phyloP scores from a whole-genome alignment of 2,329 filamentous ascomycete genomes.

The Eutypa lata region DNA sequence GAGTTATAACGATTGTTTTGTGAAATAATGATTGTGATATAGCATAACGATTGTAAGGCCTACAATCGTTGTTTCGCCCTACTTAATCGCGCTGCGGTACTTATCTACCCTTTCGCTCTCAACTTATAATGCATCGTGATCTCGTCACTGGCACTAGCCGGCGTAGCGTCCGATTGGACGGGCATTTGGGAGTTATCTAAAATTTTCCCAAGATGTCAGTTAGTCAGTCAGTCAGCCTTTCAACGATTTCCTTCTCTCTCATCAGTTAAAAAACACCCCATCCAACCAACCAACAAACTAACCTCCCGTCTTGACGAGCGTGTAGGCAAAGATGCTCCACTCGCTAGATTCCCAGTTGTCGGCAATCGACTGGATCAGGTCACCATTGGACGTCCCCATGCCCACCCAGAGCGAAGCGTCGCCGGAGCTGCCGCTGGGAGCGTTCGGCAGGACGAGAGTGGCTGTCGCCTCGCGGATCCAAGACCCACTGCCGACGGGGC shows the following conservation, averaged over 20 bases:
- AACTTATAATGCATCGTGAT: constrained; percentile 39
- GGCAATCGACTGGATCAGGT: constrained; percentile 45
- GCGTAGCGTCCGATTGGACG: constrained; percentile 26
- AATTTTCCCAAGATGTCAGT: neutral
- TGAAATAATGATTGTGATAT: too few relatives aligned
- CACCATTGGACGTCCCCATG: constrained; percentile 44
- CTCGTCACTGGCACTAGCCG: constrained; percentile 25
- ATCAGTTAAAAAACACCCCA: too few relatives aligned
- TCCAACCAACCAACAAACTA: constrained; percentile 2
- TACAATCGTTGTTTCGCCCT: too few relatives aligned
- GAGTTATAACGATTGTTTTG: too few relatives aligned
- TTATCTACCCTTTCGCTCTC: too few relatives aligned
- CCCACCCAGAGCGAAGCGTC: constrained; percentile 44
- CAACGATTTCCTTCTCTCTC: neutral
- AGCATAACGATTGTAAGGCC: too few relatives aligned
- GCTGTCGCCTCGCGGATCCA: constrained; percentile 42
- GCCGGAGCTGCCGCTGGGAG: constrained; percentile 33
- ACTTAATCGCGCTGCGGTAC: too few relatives aligned
- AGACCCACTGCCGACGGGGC: constrained; percentile 35
- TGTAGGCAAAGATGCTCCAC: constrained; percentile 44
- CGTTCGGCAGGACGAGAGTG: constrained; percentile 38
- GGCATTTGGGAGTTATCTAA: constrained; percentile 28
- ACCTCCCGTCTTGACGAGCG: constrained; percentile 32
- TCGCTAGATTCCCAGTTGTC: constrained; percentile 30
- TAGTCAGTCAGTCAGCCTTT: neutral